These are phyloP conservation scores for Cercospora sp. DNA, from an alignment of 2,329 filamentous ascomycete species.

Conservation along the genomic window DNA sequence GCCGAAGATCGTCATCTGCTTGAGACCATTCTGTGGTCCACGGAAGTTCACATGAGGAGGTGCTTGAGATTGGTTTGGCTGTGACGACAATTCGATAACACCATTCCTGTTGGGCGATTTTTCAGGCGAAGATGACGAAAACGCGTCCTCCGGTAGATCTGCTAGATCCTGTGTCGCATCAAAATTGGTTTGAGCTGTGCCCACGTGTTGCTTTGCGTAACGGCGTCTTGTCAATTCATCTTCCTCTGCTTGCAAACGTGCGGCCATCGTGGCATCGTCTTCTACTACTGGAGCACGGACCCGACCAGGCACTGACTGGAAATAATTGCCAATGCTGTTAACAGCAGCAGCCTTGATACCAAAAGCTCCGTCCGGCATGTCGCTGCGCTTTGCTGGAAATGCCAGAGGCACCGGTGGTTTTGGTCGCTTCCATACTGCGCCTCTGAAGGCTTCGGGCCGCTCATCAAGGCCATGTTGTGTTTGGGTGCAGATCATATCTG, in stretches of 20 bases:
- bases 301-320: slow-evolving; percentile 17
- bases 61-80: slow-evolving; percentile 27
- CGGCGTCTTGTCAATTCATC: slow-evolving; percentile 19
- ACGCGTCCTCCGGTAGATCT: slow-evolving; percentile 64
- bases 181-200: slow-evolving; percentile 8
- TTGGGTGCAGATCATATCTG: slow-evolving; percentile 48
- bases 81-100: slow-evolving; percentile 40
- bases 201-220: slow-evolving; percentile 8
- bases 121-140: slow-evolving; percentile 58
- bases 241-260: slow-evolving; percentile 37
- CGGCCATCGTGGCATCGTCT: slow-evolving; percentile 34
- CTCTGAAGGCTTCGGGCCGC: slow-evolving; percentile 48
- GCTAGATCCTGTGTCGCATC: slow-evolving; percentile 48
- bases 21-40: slow-evolving; percentile 48
- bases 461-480: slow-evolving; percentile 44
- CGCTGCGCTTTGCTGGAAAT: slow-evolving; percentile 5
- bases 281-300: slow-evolving; percentile 16
- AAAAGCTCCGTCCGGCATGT: slow-evolving; percentile 5
- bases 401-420: slow-evolving; percentile 8
- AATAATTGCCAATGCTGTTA: slow-evolving; percentile 25
- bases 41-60: slow-evolving; percentile 23
- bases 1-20: slow-evolving; percentile 58
- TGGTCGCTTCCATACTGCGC: slow-evolving; percentile 52
- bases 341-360: not conserved
- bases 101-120: slow-evolving; percentile 35